phyloP scores from a whole-genome alignment of 345 rosid species.

The Hibiscus trionum region DNA sequence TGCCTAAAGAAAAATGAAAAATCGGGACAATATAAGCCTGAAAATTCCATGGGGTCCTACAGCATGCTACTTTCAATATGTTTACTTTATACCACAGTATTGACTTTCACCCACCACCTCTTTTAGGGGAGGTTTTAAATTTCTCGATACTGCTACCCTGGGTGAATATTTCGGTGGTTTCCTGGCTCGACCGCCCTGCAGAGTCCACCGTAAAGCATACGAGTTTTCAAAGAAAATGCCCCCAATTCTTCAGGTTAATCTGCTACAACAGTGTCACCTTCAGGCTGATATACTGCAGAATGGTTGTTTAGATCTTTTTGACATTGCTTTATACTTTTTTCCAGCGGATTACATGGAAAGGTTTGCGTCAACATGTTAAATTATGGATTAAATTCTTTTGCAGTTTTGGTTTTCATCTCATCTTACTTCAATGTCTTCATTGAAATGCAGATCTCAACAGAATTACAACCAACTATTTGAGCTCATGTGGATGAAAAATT shows the following conservation, averaged over 20 bases:
- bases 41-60: neutral
- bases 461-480: slow-evolving; percentile 23
- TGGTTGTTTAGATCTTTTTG: slow-evolving; percentile 30
- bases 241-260: slow-evolving; percentile 31
- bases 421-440: neutral
- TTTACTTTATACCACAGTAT: neutral
- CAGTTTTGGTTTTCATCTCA: neutral
- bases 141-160: slow-evolving; percentile 19
- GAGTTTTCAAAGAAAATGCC: slow-evolving; percentile 40
- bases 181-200: slow-evolving; percentile 41
- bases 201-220: slow-evolving; percentile 32
- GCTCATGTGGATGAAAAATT: slow-evolving; percentile 29
- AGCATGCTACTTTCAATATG: neutral
- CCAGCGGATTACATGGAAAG: slow-evolving; percentile 39
- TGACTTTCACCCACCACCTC: slow-evolving; percentile 15
- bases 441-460: slow-evolving; percentile 24
- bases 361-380: slow-evolving; percentile 22
- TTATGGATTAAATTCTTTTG: neutral
- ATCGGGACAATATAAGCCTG: neutral
- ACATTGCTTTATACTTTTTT: slow-evolving; percentile 46
- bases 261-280: slow-evolving; percentile 31
- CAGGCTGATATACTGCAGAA: slow-evolving; percentile 22
- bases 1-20: no score
- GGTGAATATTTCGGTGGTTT: slow-evolving; percentile 37
- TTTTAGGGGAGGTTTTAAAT: slow-evolving; percentile 48